Conservation (phyloP, 2,329 filamentous ascomycete genomes). For the Talaromyces piceae region DNA sequence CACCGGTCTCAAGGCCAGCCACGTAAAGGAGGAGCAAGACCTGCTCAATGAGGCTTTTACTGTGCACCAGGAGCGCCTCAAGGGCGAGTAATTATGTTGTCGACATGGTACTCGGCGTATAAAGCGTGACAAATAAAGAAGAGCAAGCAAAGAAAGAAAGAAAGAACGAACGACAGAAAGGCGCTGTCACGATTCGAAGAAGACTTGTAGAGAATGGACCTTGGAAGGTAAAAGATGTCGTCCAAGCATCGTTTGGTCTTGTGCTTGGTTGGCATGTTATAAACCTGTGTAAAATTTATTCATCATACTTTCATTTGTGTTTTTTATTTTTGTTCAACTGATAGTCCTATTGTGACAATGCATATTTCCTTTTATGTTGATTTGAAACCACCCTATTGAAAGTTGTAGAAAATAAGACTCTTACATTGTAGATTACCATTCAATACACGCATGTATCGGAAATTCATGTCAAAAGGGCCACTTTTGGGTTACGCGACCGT, state of each 20-base stretch:
- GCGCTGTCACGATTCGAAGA: too few species aligned
- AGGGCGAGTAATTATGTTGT: slow-evolving; percentile 49
- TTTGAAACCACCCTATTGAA: not conserved
- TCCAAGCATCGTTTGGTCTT: too few species aligned
- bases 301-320: slow-evolving; percentile 6
- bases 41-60: slow-evolving; percentile 60
- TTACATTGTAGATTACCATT: not conserved
- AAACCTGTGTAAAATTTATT: slow-evolving; percentile 8
- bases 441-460: not conserved
- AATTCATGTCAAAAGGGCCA: not conserved
- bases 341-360: not conserved
- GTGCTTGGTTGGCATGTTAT: slow-evolving; percentile 4
- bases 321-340: not conserved
- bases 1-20: slow-evolving; percentile 79
- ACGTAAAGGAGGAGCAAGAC: slow-evolving; percentile 88
- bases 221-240: not conserved
- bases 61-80: slow-evolving; percentile 58
- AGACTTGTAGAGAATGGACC: not conserved
- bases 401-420: not conserved
- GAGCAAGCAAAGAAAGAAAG: too few species aligned
- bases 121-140: not conserved
- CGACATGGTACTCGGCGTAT: not conserved
- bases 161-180: too few species aligned
- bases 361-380: not conserved
- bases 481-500: not conserved